These are phyloP conservation scores for Hemerocallis citrina DNA, from an alignment of 106 monocot genomes.

Conservation along the genomic window DNA sequence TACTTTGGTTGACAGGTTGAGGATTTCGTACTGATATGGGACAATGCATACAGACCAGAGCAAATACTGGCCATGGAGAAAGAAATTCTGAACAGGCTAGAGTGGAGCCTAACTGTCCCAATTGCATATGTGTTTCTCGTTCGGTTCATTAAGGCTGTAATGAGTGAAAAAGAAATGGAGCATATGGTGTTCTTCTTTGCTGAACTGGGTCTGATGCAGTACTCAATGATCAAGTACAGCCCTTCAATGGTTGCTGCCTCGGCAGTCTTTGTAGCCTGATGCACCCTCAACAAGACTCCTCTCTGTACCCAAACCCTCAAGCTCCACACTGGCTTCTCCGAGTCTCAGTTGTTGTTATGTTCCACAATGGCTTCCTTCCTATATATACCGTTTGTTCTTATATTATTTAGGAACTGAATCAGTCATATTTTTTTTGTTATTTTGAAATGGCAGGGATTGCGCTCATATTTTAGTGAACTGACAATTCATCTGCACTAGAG, in stretches of 20 bases:
- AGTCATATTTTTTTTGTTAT: background rate
- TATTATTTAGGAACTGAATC: background rate
- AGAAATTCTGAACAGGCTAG: slow-evolving; percentile 48
- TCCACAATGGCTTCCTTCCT: background rate
- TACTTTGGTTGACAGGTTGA: slow-evolving; percentile 30
- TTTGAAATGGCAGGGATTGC: slow-evolving; percentile 24
- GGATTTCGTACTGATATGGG: slow-evolving; percentile 63
- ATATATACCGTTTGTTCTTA: too few species aligned
- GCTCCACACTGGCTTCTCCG: slow-evolving; percentile 47
- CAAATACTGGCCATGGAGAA: slow-evolving; percentile 58
- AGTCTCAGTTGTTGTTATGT: slow-evolving; percentile 30
- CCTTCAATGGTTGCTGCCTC: slow-evolving; percentile 62
- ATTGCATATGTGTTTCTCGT: slow-evolving; percentile 58
- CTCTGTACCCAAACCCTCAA: slow-evolving; percentile 50
- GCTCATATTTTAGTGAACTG: slow-evolving; percentile 21
- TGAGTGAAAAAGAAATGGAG: slow-evolving; percentile 45
- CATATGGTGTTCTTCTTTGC: slow-evolving; percentile 66
- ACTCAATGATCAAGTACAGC: slow-evolving; percentile 26
- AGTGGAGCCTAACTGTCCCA: slow-evolving; percentile 64
- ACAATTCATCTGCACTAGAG: slow-evolving; percentile 26
- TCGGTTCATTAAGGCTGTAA: slow-evolving; percentile 51
- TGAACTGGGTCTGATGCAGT: slow-evolving; percentile 53
- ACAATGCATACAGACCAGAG: slow-evolving; percentile 40
- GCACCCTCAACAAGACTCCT: slow-evolving; percentile 47
- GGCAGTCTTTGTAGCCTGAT: slow-evolving; percentile 48